Base-by-base conservation (phyloP, 1,284 basidiomycete species). In the Sanguinoderma infundibulare region DNA sequence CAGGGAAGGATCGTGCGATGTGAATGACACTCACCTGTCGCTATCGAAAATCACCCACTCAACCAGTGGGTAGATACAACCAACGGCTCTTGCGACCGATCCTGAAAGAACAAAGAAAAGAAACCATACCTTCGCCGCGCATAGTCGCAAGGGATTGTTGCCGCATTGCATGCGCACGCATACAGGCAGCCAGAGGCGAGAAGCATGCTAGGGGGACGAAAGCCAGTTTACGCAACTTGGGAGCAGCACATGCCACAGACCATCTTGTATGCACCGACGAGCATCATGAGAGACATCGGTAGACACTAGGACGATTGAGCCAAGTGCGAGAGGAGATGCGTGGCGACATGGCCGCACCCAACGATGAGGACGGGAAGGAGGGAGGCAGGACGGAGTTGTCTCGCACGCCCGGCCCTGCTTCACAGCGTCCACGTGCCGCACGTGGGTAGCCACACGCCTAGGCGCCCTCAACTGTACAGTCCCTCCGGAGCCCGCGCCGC, bases 301-400 rank as follows among this genome's bases (percentile, higher is more conserved):
- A 22, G 24, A 12, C 28, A 40, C 24, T 10, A 34, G 28, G 46
- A 49, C 26, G 52, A n/a, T 10, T 47, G 32, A 30, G 15, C 34
- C 49, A 51, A 24, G 38, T 36, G 47, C 26, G 28, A 34, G 34
- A 46, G 54, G 35, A 49, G 34, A 47, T 44, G 52, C 54, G 44
- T 47, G 35, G 40, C 46, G 58, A 42, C 42, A 38, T 62, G 49
- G 55, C 28, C 40, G 56, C 46, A 32, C 22, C 32, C 34, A 51
- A 56, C 53, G 64, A 59, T 57, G 62, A 61, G 55, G 65, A 61
- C 59, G 60, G 62, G 61, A 63, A 61, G 62, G 57, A 66, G 58
- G 65, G 65, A 66, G 65, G 65, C 62, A 66, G 60, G 62, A 66
- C 40, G 65, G 60, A 63, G 65, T 63, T 63, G 65, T 63, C 62